A percentile compares a stretch with the other conserved stretches of the same genome.
These are phyloP conservation scores for Acrodontium crateriforme DNA, from an alignment of 2,329 filamentous ascomycete species.

Conservation along the genomic window DNA sequence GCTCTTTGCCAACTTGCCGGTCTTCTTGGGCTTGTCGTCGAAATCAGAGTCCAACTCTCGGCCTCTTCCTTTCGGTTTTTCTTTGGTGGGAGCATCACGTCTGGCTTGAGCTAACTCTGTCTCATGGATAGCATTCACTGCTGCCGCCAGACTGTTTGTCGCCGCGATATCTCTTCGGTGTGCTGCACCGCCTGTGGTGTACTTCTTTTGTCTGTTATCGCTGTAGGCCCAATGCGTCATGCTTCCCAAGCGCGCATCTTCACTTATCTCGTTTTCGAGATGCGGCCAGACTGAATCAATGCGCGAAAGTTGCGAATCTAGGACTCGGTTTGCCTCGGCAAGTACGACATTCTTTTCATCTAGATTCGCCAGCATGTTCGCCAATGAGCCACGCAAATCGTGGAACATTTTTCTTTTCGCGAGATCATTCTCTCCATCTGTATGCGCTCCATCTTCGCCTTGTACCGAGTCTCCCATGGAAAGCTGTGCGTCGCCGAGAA, in stretches of 20 bases:
- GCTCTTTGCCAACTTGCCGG: constrained; percentile 43
- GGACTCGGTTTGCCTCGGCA: constrained; percentile 77
- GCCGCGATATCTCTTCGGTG: constrained; percentile 62
- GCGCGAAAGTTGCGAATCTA: constrained; percentile 70
- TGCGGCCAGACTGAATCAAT: constrained; percentile 79
- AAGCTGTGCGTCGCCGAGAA: constrained; percentile 7
- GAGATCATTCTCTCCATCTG: constrained; percentile 38
- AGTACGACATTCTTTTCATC: constrained; percentile 98
- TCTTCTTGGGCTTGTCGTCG: constrained; percentile 60
- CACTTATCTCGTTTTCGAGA: constrained; percentile 78
- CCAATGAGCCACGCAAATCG: constrained; percentile 62
- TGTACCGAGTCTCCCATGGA: constrained; percentile 12
- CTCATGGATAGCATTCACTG: constrained; percentile 62
- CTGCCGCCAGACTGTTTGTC: constrained; percentile 53
- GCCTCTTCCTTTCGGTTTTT: constrained; percentile 54
- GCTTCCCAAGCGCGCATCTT: constrained; percentile 87
- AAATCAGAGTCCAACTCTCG: constrained; percentile 63
- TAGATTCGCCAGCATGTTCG: constrained; percentile 74
- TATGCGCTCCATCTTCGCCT: constrained; percentile 15
- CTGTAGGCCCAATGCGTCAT: constrained; percentile 91
- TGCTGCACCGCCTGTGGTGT: constrained; percentile 48
- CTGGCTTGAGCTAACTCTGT: constrained; percentile 68
- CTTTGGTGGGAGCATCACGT: constrained; percentile 54
- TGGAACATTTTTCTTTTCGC: constrained; percentile 39
- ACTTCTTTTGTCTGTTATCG: constrained; percentile 52